Evolutionary conservation across 306 rosid genomes (phyloP), one percentile per base, ranked within the genome.

Genomic region (Citrullus amarus): DNA sequence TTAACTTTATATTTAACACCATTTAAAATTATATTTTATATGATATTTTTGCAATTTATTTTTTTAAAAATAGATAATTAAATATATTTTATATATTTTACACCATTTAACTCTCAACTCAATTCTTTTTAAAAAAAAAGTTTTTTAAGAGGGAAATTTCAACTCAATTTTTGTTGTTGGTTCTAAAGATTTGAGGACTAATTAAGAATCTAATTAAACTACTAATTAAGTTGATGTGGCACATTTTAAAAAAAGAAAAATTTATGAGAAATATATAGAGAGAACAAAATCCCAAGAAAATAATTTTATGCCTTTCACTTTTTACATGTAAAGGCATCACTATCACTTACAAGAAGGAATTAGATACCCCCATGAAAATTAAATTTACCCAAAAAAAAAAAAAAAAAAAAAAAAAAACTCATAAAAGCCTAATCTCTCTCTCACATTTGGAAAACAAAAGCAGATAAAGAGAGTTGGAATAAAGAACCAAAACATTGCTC

Each of bases 221-320:
- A 11, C 22, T 22, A 22, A 22, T 13, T 68, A 43, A 68, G 75
- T 43, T 41, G 34, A 41, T 39, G 22, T 36, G 73, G 14, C 15
- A 66, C n/a, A 66, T 36, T 66, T 43, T 43, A 7, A 9, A 9
- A n/a, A 68, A 39, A n/a, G 11, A 18, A 18, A 28, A 8, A 56
- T 10, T 13, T 30, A 61, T 6, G 43, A 63, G 4, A 65, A 38
- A 16, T 53, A 66, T 17, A 9, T n/a, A 6, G 73, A 66, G 75
- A 70, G 76, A 46, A 46, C 58, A 70, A 46, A 70, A 70, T 70
- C 76, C 39, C 39, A 46, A 70, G 76, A 70, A 70, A 70, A 70
- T 70, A 46, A 46, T 46, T 70, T 46, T 44, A 46, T 70, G 76
- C 76, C 76, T 46, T 25, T 22, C 57, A 44, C 57, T 70, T 70